Evolutionary conservation across 2,329 filamentous ascomycete species (phyloP), one percentile per base, ranked within the genome.

Genomic region (Monilinia fructigena): DNA sequence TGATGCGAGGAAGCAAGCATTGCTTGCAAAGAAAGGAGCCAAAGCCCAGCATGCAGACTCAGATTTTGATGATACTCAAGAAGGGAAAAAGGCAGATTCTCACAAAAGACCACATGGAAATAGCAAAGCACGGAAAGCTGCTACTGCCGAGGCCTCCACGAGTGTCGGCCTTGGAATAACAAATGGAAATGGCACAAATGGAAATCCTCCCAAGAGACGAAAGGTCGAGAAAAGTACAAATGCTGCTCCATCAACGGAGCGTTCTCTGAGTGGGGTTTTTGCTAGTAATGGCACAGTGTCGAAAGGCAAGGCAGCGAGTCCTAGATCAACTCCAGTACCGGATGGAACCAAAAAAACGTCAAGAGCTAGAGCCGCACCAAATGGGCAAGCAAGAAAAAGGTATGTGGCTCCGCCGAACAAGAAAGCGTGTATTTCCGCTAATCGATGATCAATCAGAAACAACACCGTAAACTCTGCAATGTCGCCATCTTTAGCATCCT

Each of bases 1-100:
- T 76, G 93, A 96, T 75, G 89, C 89, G 45, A 85, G 92, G 70
- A 92, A 94, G 75, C 92, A 96, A 77, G 90, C 92, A 28, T 82
- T 93, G 68, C 84, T 89, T 69, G 90, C 89, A 52, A 90, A 87
- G 70, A 90, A 87, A 69, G 82, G 80, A 63, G 58, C 58, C 28
- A 74, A 75, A 60, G 75, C 74, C 28, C 86, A 89, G 55, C 87
- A 90, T 68, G 83, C 85, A 45, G 92, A 96, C 69, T 91, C 90
- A 0, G 92, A 97, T 73, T 87, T 89, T 70, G 92, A 96, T 71
- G 92, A 96, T 61, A 80, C 81, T 64, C 82, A 84, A 40, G 75
- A 76, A 64, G 73, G 68, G 40, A 80, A 78, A 60, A 75, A 84
- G 70, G 45, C 38, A 48, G 72, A 76, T 48, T 61, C 67, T 20